Conservation (phyloP, 2,329 filamentous ascomycete species). For the Emericellopsis atlantica region DNA sequence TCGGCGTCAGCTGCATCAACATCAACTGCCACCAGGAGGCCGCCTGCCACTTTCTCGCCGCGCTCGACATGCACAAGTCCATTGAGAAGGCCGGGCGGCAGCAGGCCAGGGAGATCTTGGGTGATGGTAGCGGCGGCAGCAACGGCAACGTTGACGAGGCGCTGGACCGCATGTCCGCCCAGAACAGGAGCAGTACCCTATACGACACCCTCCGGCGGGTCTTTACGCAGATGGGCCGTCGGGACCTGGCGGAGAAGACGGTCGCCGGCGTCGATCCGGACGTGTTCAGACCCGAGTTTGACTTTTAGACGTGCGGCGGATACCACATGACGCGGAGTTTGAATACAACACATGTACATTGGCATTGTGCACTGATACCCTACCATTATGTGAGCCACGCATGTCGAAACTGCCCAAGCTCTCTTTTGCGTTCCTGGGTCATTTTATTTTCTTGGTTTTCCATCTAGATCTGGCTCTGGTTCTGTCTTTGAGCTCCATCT, state of each 20-base stretch:
- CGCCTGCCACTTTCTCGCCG: slow-evolving; percentile 81
- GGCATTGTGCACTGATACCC: too few relatives aligned
- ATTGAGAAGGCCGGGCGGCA: slow-evolving; percentile 77
- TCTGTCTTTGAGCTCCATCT: too few relatives aligned
- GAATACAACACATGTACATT: too few relatives aligned
- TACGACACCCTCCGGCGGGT: slow-evolving; percentile 90
- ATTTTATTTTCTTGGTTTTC: too few relatives aligned
- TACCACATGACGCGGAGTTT: too few relatives aligned
- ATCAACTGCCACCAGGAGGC: slow-evolving; percentile 92
- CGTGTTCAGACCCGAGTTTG: slow-evolving; percentile 78
- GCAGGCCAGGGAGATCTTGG: slow-evolving; percentile 72
- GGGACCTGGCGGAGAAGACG: slow-evolving; percentile 80
- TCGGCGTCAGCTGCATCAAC: slow-evolving; percentile 94
- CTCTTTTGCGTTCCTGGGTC: too few relatives aligned
- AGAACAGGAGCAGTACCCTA: slow-evolving; percentile 93
- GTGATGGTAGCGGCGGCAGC: slow-evolving; percentile 27
- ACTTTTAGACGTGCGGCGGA: slow-evolving; percentile 41
- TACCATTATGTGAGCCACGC: too few relatives aligned
- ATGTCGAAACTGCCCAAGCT: too few relatives aligned
- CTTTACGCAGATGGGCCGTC: slow-evolving; percentile 89
- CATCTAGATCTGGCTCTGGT: too few relatives aligned
- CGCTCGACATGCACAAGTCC: slow-evolving; percentile 88
- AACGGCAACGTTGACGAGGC: slow-evolving; percentile 49
- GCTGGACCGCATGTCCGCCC: slow-evolving; percentile 76
- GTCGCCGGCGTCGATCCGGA: slow-evolving; percentile 85